Percentiles rank a stretch among this genome's conserved stretches.
These are phyloP conservation scores for Durusdinium trenchii DNA, from an alignment of 73 alveolate genomes.

Conservation along the genomic window DNA sequence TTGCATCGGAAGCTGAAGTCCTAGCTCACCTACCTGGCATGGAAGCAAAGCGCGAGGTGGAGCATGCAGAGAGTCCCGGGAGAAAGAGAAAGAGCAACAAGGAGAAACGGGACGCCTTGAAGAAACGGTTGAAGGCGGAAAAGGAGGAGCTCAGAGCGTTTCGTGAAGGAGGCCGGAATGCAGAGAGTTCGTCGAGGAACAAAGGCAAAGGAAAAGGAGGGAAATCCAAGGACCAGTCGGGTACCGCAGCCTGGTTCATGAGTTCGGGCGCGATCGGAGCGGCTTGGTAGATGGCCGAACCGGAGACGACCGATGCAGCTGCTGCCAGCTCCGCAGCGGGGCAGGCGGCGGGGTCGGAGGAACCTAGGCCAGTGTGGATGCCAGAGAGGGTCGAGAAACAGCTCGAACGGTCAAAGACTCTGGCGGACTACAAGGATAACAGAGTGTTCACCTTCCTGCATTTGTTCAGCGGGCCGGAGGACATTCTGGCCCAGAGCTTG, in stretches of 20 bases:
- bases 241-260: neutral
- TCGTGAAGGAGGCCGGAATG: neutral
- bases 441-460: slow-evolving; percentile 14
- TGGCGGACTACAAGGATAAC: neutral
- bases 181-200: too few species aligned
- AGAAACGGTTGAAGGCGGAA: neutral
- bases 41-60: neutral
- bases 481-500: neutral
- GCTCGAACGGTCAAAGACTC: neutral
- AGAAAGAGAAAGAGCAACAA: neutral
- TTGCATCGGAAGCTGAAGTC: neutral
- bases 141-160: neutral
- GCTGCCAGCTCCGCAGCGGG: neutral
- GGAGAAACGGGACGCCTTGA: slow-evolving; percentile 1
- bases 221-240: slow-evolving; percentile 10
- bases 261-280: neutral
- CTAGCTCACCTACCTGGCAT: neutral
- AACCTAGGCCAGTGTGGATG: neutral
- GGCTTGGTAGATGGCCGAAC: neutral
- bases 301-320: neutral
- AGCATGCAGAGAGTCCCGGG: neutral
- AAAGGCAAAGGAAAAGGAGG: neutral
- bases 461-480: neutral
- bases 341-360: neutral
- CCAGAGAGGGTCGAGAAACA: neutral